These are phyloP conservation scores for Eucalyptus urophylla DNA, from an alignment of 345 rosid genomes.

Conservation along the genomic window DNA sequence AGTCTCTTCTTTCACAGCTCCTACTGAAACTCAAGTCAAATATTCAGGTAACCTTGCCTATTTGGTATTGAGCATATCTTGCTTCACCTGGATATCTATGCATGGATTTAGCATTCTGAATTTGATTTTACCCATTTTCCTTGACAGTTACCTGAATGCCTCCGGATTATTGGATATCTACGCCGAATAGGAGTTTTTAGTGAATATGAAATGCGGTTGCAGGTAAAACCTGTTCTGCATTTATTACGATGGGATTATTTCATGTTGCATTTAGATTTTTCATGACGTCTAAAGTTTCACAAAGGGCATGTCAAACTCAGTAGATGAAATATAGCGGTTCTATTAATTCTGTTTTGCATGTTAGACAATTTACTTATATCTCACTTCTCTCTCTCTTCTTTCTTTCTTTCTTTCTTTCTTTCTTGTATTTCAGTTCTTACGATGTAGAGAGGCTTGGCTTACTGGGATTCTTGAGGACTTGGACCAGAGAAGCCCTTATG, in stretches of 20 bases:
- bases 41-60: constrained; percentile 49
- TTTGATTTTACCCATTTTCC: not conserved
- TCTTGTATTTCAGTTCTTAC: constrained; percentile 59
- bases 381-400: not conserved
- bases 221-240: constrained; percentile 22
- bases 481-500: constrained; percentile 84
- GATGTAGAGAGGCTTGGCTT: constrained; percentile 98
- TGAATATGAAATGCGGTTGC: constrained; percentile 92
- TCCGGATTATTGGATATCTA: constrained; percentile 88
- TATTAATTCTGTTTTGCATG: not conserved
- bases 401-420: not conserved
- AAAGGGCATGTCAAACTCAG: not conserved
- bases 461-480: constrained; percentile 93
- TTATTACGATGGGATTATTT: not conserved
- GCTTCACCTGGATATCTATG: not conserved
- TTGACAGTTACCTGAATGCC: constrained; percentile 88
- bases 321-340: not conserved
- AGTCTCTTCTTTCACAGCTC: constrained; percentile 89
- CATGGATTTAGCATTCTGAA: not conserved
- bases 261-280: not conserved
- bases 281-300: not conserved
- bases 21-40: constrained; percentile 86
- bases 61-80: not conserved
- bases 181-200: constrained; percentile 89
- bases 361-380: not conserved